Base-by-base conservation (phyloP, 306 rosid genomes). In the Urtica urens region DNA sequence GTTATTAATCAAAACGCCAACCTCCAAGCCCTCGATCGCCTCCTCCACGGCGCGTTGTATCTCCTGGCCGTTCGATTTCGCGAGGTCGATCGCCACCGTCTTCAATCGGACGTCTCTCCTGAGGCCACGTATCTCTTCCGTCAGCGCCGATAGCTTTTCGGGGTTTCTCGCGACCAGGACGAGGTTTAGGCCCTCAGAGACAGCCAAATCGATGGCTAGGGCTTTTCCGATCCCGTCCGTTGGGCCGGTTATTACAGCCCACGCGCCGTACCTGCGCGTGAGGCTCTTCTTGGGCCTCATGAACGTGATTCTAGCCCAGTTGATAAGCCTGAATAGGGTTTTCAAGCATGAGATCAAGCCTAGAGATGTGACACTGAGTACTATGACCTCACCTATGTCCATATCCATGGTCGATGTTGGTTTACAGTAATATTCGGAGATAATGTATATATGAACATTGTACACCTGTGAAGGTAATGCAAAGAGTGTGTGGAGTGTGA, bases 161-260 rank as follows among this genome's bases (percentile, higher is more conserved):
- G 53, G 37, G 64, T 40, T 67, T 40, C 83, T 58, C 11, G 48
- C 65, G 2, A 58, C 13, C 52, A 68, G 30, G 30, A 59, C 43
- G 1, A 73, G 67, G 55, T 67, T 73, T 16, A 73, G 71, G 15
- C 86, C 93, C 56, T 69, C 67, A 0, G 72, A 65, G n/a, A n/a
- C n/a, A 8, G 93, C 93, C 8, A 87, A 25, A 28, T 83, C 71
- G 18, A 64, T 42, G 8, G 93, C 81, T 34, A 87, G 23, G 55
- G 73, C 69, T 59, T 76, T 87, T 5, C 94, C 94, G 3, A 88
- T 83, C 4, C 95, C 96, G 18, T 74, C 88, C 0, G 88, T 74
- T 30, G 94, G 60, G 10, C 93, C 96, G 0, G 95, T 83, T 47
- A 88, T 22, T 1, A 83, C 24, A 1, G 77, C 86, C 95, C 96